Conservation (phyloP, 257 asterid genomes). For the Capsicum rhomboideum region DNA sequence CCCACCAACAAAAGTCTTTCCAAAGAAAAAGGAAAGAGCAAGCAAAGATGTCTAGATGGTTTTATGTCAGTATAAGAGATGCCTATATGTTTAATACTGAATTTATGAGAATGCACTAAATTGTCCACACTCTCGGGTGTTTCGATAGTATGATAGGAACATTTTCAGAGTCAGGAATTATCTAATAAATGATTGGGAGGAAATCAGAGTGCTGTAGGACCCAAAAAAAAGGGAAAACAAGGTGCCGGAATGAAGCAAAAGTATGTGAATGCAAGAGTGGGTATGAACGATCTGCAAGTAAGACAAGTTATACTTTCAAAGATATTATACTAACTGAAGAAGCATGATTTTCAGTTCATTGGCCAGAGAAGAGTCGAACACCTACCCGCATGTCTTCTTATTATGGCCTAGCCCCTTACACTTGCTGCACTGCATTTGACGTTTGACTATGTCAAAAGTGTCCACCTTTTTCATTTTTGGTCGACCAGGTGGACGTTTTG, state of each 20-base stretch:
- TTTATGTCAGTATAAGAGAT: not conserved
- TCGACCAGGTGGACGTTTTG: conserved; percentile 85
- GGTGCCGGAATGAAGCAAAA: not conserved
- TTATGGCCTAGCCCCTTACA: conserved; percentile 99
- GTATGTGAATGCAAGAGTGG: not conserved
- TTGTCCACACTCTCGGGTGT: not conserved
- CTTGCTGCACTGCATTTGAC: conserved; percentile 95
- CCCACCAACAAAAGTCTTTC: not conserved
- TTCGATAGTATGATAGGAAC: not conserved
- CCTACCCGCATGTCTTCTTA: conserved; percentile 50
- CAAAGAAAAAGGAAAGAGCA: not conserved
- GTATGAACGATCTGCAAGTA: not conserved
- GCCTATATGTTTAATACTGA: not conserved
- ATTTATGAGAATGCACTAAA: not conserved
- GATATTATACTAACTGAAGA: not conserved
- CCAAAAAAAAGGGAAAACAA: not conserved
- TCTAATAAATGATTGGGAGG: not conserved
- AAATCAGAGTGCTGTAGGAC: not conserved
- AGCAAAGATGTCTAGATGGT: not conserved
- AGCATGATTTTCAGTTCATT: not conserved
- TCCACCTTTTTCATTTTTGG: conserved; percentile 80
- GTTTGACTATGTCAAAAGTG: conserved; percentile 68
- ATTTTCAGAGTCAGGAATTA: not conserved
- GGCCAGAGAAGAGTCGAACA: not conserved
- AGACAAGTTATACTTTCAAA: not conserved